Evolutionary conservation across 2,329 filamentous ascomycete species (phyloP).

Genomic region (Thielaviopsis euricoi): DNA sequence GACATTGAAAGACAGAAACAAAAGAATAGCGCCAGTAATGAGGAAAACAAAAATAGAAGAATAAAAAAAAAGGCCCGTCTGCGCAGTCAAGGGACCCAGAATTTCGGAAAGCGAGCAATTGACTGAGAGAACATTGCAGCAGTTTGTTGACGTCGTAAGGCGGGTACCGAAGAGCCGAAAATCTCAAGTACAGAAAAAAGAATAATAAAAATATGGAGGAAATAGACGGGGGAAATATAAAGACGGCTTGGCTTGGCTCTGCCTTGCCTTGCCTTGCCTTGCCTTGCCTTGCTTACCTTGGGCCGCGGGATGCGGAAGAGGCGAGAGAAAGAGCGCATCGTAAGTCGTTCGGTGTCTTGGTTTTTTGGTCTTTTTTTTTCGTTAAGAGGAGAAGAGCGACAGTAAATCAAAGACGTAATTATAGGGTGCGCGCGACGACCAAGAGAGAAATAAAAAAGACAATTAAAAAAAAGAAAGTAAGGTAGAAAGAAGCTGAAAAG

Average conservation of each 20-base stretch:
- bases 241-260: too few relatives aligned
- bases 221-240: not conserved
- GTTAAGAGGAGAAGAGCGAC: not conserved
- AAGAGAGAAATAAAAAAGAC: not conserved
- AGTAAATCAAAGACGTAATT: not conserved
- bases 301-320: slow-evolving; percentile 23
- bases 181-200: not conserved
- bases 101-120: not conserved
- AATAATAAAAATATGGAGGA: not conserved
- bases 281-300: slow-evolving; percentile 24
- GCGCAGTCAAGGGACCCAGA: not conserved
- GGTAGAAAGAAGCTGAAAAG: not conserved
- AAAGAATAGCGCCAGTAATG: not conserved
- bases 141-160: not conserved
- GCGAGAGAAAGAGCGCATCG: slow-evolving; percentile 11
- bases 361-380: too few relatives aligned
- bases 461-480: not conserved
- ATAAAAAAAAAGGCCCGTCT: not conserved
- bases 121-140: not conserved
- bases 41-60: not conserved
- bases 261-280: too few relatives aligned
- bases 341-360: not conserved
- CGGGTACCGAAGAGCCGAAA: not conserved
- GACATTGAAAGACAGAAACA: not conserved
- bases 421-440: not conserved